Percentiles rank a stretch among this genome's conserved stretches.
Evolutionary conservation across 192 early-diverging fungal genomes (phyloP).

Genomic region (Thamnidium elegans): DNA sequence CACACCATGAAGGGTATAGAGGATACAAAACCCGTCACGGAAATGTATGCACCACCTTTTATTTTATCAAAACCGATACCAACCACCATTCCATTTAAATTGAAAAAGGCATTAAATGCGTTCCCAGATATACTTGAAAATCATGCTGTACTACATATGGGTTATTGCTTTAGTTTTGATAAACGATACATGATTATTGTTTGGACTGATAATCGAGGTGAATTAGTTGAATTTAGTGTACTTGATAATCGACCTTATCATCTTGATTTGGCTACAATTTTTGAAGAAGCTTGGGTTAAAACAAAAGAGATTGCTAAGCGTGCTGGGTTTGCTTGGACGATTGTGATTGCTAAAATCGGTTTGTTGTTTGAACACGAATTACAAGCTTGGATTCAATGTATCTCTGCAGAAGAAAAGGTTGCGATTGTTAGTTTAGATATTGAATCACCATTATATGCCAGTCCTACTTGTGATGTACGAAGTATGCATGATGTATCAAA

Average conservation of each 20-base stretch:
- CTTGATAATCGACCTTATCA: slow-evolving; percentile 11
- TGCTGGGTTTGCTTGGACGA: slow-evolving; percentile 44
- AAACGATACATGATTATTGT: slow-evolving; percentile 48
- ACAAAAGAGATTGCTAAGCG: slow-evolving; percentile 38
- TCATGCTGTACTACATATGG: slow-evolving; percentile 45
- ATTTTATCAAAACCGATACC: slow-evolving; percentile 46
- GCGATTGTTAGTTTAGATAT: slow-evolving; percentile 34
- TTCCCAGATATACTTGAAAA: slow-evolving; percentile 35
- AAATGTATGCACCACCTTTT: slow-evolving; percentile 47
- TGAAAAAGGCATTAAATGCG: slow-evolving; percentile 25
- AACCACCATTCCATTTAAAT: slow-evolving; percentile 35
- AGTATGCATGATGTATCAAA: background rate
- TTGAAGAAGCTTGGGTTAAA: slow-evolving; percentile 46
- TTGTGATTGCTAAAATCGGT: slow-evolving; percentile 51
- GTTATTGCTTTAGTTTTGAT: slow-evolving; percentile 49
- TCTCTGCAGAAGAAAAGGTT: slow-evolving; percentile 26
- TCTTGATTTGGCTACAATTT: slow-evolving; percentile 12
- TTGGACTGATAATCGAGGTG: slow-evolving; percentile 52
- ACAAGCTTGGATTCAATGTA: slow-evolving; percentile 29
- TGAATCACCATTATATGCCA: slow-evolving; percentile 27
- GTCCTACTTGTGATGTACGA: background rate
- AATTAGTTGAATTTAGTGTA: slow-evolving; percentile 44
- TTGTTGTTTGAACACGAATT: slow-evolving; percentile 46
- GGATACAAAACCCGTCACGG: slow-evolving; percentile 16
- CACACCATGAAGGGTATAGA: slow-evolving; percentile 14